Base-by-base conservation (phyloP, 139 green algal genomes). In the Tetratostichococcus sp. region DNA sequence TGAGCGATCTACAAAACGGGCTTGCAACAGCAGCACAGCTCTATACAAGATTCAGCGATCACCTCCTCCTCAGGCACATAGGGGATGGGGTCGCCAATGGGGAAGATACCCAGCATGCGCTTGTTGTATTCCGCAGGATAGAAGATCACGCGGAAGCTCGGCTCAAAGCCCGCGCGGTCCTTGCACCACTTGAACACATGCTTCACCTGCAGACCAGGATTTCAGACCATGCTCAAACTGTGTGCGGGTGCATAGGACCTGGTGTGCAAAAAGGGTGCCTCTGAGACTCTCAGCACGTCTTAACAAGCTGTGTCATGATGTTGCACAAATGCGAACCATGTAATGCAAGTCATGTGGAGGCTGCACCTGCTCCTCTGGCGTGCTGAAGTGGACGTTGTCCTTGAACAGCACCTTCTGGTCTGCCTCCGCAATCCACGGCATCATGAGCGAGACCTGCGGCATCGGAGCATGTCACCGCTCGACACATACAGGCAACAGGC, bases 341-440 rank as follows among this genome's bases (percentile, higher is more conserved):
- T n/a, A n/a, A n/a, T n/a, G n/a, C n/a, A n/a, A n/a, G n/a, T n/a
- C n/a, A n/a, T n/a, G n/a, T n/a, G n/a, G n/a, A n/a, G n/a, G n/a
- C 39, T 50, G 50, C 76, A 89, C 90, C 84, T 96, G 91, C 76
- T 95, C 80, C 68, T 91, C 87, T 3, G 95, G 95, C 0, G 85
- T 86, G 0, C 97, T 86, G 79, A 99, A 99, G 3, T 75, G 88
- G 21, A 93, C 77, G 34, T 89, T 85, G 81, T 89, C 85, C 32
- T 92, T 93, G 83, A 97, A 98, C 23, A 98, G 84, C 26, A 84
- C 79, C 72, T 85, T 75, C 87, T 99, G 96, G 82, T 99, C 95
- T 0, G 73, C 30, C 43, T 85, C 83, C 8, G 87, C 86, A 43
- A 99, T 88, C 94, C 94, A 97, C 23, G 94, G 94, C 11, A 97